Percentiles rank a stretch among this genome's conserved stretches.
Evolutionary conservation across 108 stramenopile genomes (phyloP).

Genomic region (Fragilariopsis cylindrus): DNA sequence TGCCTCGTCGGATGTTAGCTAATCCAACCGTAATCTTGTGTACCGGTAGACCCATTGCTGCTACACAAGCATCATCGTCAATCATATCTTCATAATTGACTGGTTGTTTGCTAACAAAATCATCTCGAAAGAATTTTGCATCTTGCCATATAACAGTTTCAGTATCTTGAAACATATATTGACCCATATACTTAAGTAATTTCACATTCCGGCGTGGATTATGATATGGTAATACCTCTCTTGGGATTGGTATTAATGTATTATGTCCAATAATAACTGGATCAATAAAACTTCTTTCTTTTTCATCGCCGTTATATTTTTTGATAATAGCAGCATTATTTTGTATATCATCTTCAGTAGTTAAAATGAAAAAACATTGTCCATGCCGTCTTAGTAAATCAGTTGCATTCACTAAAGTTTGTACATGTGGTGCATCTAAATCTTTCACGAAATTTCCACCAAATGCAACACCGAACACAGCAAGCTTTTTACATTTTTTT

Average conservation of each 20-base stretch:
- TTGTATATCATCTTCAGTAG: constrained; percentile 5
- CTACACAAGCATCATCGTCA: constrained; percentile 9
- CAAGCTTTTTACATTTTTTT: constrained; percentile 10
- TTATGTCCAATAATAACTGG: constrained; percentile 10
- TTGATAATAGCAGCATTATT: neutral
- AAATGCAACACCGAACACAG: constrained; percentile 16
- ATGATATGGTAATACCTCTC: neutral
- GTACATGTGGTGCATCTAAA: constrained; percentile 21
- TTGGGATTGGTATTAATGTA: constrained; percentile 4
- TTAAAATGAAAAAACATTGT: constrained; percentile 19
- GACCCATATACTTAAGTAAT: constrained; percentile 12
- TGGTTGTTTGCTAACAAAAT: constrained; percentile 21
- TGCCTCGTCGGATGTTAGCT: constrained; percentile 10
- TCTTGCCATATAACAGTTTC: constrained; percentile 21
- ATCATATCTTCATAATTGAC: neutral
- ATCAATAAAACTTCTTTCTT: neutral
- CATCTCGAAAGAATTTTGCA: constrained; percentile 23
- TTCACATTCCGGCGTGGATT: constrained; percentile 20
- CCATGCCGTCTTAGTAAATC: constrained; percentile 5
- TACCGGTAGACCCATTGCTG: constrained; percentile 11
- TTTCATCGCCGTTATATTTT: neutral
- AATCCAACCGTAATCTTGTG: constrained; percentile 20
- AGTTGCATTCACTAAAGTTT: constrained; percentile 5
- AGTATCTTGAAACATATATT: constrained; percentile 16
- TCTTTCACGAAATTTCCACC: constrained; percentile 19